Evolutionary conservation across 1,139 yeast genomes (phyloP).

Genomic region (Geotrichum phurueaensis): DNA sequence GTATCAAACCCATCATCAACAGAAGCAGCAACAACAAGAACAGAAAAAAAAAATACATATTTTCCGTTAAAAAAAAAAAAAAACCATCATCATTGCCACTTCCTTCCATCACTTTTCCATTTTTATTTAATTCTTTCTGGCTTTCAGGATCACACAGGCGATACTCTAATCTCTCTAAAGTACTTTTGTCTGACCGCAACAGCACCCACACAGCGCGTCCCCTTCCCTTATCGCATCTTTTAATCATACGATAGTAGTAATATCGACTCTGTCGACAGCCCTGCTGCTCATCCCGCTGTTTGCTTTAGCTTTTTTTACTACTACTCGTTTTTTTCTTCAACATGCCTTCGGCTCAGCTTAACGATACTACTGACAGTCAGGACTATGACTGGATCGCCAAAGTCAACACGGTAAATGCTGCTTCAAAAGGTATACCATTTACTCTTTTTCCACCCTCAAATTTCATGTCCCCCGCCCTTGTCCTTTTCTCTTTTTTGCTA

Average conservation of each 20-base stretch:
- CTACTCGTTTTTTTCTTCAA: background rate
- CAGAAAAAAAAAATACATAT: background rate
- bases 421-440: constrained; percentile 4
- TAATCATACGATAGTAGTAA: background rate
- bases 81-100: background rate
- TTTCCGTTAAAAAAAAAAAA: background rate
- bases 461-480: background rate
- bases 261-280: background rate
- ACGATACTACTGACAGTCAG: constrained; percentile 1
- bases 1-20: background rate
- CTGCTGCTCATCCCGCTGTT: background rate
- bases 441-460: background rate
- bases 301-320: background rate
- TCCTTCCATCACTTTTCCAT: too few relatives aligned
- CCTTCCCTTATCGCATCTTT: background rate
- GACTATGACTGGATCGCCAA: constrained; percentile 15
- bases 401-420: constrained; percentile 8
- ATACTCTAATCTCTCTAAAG: background rate
- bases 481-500: background rate
- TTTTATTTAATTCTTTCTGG: too few relatives aligned
- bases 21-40: background rate
- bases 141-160: background rate
- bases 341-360: background rate
- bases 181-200: background rate
- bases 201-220: background rate